Conservation (phyloP, 495 filamentous ascomycete genomes). For the Bryoglossum gracile region DNA sequence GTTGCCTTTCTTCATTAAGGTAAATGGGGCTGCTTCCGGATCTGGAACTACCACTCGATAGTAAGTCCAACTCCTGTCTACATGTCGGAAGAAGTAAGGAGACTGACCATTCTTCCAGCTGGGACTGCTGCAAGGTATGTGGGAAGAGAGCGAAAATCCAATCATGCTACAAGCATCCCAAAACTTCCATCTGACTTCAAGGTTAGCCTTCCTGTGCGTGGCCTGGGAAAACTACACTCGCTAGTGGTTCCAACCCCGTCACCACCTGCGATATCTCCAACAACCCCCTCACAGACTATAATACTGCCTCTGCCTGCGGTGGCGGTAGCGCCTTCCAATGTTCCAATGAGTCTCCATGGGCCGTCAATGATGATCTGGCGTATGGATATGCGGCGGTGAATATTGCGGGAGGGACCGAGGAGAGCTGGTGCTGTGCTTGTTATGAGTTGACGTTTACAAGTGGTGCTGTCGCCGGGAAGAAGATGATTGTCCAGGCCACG, state of each 20-base stretch:
- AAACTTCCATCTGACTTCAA: no score
- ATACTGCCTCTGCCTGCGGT: constrained; percentile 40
- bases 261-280: constrained; percentile 51
- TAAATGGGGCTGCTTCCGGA: constrained; percentile 12
- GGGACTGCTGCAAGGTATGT: constrained; percentile 19
- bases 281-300: constrained; percentile 42
- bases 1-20: constrained; percentile 19
- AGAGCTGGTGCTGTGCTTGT: constrained; percentile 58
- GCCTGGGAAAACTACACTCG: constrained; percentile 45
- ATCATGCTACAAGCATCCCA: not conserved
- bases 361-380: constrained; percentile 44
- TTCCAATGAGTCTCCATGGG: constrained; percentile 55
- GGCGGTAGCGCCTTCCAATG: constrained; percentile 57
- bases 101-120: no score
- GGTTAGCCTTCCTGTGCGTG: constrained; percentile 57
- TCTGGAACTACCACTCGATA: constrained; percentile 42
- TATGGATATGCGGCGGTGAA: constrained; percentile 61
- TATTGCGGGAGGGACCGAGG: constrained; percentile 45
- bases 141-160: no score
- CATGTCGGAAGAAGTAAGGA: no score
- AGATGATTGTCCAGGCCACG: constrained; percentile 61
- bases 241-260: constrained; percentile 34
- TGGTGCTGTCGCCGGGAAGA: constrained; percentile 48
- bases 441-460: constrained; percentile 61
- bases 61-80: no score